Conservation (phyloP, 2,329 filamentous ascomycete genomes). For the Aureobasidium sp. region DNA sequence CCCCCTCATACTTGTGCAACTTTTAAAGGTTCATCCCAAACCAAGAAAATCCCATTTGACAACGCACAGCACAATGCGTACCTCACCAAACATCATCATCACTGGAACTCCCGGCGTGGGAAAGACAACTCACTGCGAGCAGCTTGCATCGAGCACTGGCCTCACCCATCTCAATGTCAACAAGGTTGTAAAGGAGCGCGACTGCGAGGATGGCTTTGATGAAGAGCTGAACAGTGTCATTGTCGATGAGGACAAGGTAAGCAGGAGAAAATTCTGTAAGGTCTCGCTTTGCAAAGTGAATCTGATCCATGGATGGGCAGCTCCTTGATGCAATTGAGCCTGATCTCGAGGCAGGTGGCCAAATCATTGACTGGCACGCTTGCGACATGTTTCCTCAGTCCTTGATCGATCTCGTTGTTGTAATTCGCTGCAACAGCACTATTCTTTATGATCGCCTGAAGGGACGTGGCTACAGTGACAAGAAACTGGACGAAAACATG, state of each 20-base stretch:
- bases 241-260: slow-evolving; percentile 91
- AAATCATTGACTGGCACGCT: slow-evolving; percentile 95
- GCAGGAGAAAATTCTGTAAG: slow-evolving; percentile 17
- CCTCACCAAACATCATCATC: slow-evolving; percentile 78
- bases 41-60: background rate
- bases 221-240: slow-evolving; percentile 80
- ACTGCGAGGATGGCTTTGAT: slow-evolving; percentile 81
- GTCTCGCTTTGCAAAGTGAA: no score
- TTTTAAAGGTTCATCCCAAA: background rate
- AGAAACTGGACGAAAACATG: slow-evolving; percentile 90
- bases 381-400: slow-evolving; percentile 90
- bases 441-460: slow-evolving; percentile 78
- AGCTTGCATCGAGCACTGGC: slow-evolving; percentile 66
- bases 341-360: slow-evolving; percentile 69
- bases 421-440: slow-evolving; percentile 73
- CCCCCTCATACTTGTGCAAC: no score
- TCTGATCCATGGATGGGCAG: slow-evolving; percentile 35
- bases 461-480: slow-evolving; percentile 70
- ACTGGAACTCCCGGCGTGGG: slow-evolving; percentile 94
- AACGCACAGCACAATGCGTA: slow-evolving; percentile 31
- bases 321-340: slow-evolving; percentile 85
- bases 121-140: slow-evolving; percentile 88
- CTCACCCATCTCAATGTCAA: slow-evolving; percentile 84
- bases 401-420: slow-evolving; percentile 93
- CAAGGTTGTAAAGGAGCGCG: slow-evolving; percentile 80